Base-by-base conservation (phyloP, 768 basidiomycete species). In the Leccinellum albellum region DNA sequence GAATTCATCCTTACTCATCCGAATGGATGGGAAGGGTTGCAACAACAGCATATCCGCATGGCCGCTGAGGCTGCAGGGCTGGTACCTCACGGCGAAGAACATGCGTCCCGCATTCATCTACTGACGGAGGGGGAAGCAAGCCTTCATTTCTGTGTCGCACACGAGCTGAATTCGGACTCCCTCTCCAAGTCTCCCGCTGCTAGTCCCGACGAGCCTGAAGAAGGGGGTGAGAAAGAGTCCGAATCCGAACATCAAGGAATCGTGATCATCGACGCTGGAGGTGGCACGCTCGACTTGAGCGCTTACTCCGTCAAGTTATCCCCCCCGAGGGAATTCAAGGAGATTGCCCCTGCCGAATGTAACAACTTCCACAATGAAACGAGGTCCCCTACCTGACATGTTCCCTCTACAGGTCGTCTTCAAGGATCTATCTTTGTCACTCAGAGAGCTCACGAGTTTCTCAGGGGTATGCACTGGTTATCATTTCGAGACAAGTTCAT, bases 221-320 rank as follows among this genome's bases (percentile, higher is more conserved):
- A 57, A 0, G 51, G 62, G 4, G 53, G 8, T 2, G 56, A 53
- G 8, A 35, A 53, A n/a, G 50, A 50, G 14, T 28, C 60, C 73
- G 79, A 67, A 6, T 28, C 60, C 73, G 79, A 67, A 1, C 68
- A 69, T 1, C 57, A 70, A 26, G 73, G 73, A 0, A 59, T 80
- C 4, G 66, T 80, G 20, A 64, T 82, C 6, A 71, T 81, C 15
- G 82, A 82, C 63, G 66, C 62, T 20, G 82, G 81, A 7, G 75
- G 78, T 0, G 71, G 79, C 3, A 77, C 72, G 6, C 57, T 74
- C 15, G 76, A 76, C 51, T 24, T 76, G 26, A 80, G 78, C 55
- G 73, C 68, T 29, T 77, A 67, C 65, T 70, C 58, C 3, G 61
- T 68, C 44, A 69, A 59, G 9, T 23, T 67, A 6, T 66, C 61